Conservation (phyloP, 441 rosid genomes). For the Geranium incanum region DNA sequence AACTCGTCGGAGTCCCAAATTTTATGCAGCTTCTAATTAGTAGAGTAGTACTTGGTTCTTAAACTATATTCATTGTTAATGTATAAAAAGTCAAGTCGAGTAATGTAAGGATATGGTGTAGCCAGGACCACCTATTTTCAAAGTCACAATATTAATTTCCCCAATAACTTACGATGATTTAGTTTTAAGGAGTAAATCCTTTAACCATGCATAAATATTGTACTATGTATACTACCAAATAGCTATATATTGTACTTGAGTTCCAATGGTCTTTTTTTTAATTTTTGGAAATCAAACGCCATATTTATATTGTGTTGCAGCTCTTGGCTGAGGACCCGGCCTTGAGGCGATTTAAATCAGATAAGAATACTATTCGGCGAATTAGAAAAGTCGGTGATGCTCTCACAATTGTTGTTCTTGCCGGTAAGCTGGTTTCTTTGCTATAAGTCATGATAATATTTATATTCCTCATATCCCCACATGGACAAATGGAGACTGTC, state of each 20-base stretch:
- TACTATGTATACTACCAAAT: background rate
- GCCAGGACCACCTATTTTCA: background rate
- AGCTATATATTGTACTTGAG: background rate
- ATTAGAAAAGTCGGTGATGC: background rate
- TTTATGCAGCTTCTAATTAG: background rate
- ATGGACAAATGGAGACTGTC: too few relatives aligned
- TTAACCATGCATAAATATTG: background rate
- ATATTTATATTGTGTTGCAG: background rate
- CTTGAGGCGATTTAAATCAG: slow-evolving; percentile 1
- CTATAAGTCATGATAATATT: background rate
- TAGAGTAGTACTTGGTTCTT: background rate
- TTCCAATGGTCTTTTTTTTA: background rate
- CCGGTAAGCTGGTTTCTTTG: background rate
- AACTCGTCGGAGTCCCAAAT: too few relatives aligned
- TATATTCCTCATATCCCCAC: too few relatives aligned
- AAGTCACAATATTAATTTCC: background rate
- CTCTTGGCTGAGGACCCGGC: slow-evolving; percentile 2
- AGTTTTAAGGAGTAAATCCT: background rate
- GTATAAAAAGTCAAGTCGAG: background rate
- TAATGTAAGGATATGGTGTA: background rate
- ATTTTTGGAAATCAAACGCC: too few relatives aligned
- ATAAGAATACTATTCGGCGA: background rate
- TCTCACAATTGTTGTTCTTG: background rate
- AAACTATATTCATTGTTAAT: background rate
- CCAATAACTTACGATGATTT: too few relatives aligned